Base-by-base conservation (phyloP, 352 stramenopile species). In the Globisporangium recalcitrans region DNA sequence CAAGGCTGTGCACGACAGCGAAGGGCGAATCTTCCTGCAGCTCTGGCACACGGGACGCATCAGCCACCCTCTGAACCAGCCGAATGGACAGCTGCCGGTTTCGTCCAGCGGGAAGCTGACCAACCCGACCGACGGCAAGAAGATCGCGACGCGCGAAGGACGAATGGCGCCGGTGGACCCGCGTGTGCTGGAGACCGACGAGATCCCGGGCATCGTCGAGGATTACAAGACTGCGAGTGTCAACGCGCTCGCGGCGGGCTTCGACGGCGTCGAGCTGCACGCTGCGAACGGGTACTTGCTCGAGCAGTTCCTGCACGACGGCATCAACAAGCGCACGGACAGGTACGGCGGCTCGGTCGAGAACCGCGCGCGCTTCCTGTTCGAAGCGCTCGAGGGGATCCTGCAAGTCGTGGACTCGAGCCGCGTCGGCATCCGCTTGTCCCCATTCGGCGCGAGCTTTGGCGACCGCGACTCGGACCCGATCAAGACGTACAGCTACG, bases 221-320 rank as follows among this genome's bases (percentile, higher is more conserved):
- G 87, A 96, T 61, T 97, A 89, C 70, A 58, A 58, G 24, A 44
- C 10, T 0, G 78, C 61, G 2, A 80, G 79, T 0, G 47, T 62
- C 19, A 69, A 70, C 11, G 72, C 78, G 4, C 72, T 81, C 29
- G 64, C 77, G 9, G 85, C 85, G 13, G 88, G 88, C 26, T 95
- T 96, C 62, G 88, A 96, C 53, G 85, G 86, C 24, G 71, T 96
- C 19, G 83, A 96, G 52, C 60, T 96, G 11, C 88, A 96, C 70
- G 42, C 29, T 4, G 90, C 85, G 4, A 93, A 97, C 63, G 90
- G 89, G 13, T 97, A 97, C 62, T 65, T 97, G 34, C 66, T 97
- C 49, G 85, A 97, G 64, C 71, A 93, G 61, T 95, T 95, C 65
- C 63, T 96, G 10, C 71, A 87, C 52, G 68, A 71, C 51, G 76